Base-by-base conservation (phyloP, 768 basidiomycete genomes). In the Omphalotus guepiniiformis region DNA sequence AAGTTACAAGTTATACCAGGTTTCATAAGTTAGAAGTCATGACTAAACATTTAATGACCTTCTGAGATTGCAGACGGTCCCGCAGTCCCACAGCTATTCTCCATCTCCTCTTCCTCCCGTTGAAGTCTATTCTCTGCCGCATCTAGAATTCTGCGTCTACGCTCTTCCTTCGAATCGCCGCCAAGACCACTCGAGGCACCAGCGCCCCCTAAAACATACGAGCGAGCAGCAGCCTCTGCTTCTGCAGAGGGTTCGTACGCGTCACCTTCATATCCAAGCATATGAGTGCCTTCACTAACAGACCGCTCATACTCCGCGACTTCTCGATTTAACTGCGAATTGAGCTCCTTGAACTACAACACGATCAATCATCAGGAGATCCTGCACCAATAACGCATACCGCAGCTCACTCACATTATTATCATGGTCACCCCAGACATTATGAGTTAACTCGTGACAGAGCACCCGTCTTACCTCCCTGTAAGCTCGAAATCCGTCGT, bases 391-490 rank as follows among this genome's bases (percentile, higher is more conserved):
- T 25, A n/a, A 32, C 30, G 30, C 9, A n/a, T 39, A 41, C 3
- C 9, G 19, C 23, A 30, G 3, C 9, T n/a, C 21, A 69, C 83
- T 58, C 51, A 87, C 88, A 52, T 86, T 78, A 42, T 88, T 73
- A 55, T 85, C 82, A 55, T 90, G 87, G 52, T 82, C 79, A 3
- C 77, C 69, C 78, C 80, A 85, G 0, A 85, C 75, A 55, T 88
- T 89, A 60, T 90, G 87, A 18, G 86, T 68, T 29, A 89, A 65
- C 58, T 89, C 88, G 59, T 91, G 88, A 55, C 85, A 88, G 3
- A 89, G 69, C 30, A 88, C 84, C 13, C 75, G 70, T 41, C 87
- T 70, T 19, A 84, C 70, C 1, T 87, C 81, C 13, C 62, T 67
- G 55, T 89, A 91, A 7, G 71, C 56, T 42, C 84, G 69, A 56